Base-by-base conservation (phyloP, 495 filamentous ascomycete species). In the Viridothelium virens region DNA sequence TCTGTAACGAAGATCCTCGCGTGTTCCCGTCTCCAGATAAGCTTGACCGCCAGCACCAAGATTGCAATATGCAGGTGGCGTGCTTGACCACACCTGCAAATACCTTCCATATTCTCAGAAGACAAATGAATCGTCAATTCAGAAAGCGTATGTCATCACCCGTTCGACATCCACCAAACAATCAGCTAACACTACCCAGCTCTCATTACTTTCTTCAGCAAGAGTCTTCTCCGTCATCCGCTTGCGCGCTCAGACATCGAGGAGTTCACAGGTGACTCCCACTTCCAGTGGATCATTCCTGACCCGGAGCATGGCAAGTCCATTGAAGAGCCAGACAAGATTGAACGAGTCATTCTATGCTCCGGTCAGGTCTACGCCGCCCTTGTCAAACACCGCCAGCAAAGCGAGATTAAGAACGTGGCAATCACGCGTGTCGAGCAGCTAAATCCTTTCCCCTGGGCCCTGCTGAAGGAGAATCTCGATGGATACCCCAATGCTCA, bases 111-210 rank as follows among this genome's bases (percentile, higher is more conserved):
- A 87, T 96, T 71, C 84, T 98, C 66, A 87, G 94, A 76, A 84
- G 94, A 77, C 94, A 98, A 81, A 96, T 98, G 86, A 92, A 97
- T 83, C 84, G 94, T 66, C 94, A 98, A 79, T 98, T 98, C 88
- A 86, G 94, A 76, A 98, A 98, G 81, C 94, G 91, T 94, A 86
- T 83, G 90, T 85, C 2, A 2, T 36, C 25, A 14, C 53, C 38
- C 37, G 18, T 44, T 18, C 31, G 31, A 38, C 44, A 37, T 41
- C 44, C 44, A 47, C 48, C 18, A 14, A 34, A 59, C 5, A 7
- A 16, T 62, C 53, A 7, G 38, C 62, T 71, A 69, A 11, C 31
- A 56, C 65, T 25, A 71, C 14, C 36, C 44, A 96, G 91, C 94
- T 65, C 85, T 98, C 62, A 84, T 97, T 70, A 85, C 96, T 71